A percentile compares a stretch with the other conserved stretches of the same genome.
Conservation (phyloP, 2,329 filamentous ascomycete species). For the Bimuria novae-zelandiae region DNA sequence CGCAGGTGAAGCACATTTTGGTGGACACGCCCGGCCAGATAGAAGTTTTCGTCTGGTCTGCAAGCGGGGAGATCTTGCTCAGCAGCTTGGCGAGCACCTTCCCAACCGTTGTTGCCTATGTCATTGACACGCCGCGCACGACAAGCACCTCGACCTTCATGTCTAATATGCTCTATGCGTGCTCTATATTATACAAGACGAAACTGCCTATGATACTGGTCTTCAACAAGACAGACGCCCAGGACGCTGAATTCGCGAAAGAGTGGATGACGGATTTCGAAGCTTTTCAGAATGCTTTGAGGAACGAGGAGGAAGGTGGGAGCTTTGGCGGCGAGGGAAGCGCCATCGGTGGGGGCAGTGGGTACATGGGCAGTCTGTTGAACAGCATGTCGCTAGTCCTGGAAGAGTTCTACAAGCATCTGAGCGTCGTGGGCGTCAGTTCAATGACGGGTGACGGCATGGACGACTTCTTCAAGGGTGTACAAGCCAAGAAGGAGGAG, state of each 20-base stretch:
- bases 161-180: slow-evolving; percentile 99
- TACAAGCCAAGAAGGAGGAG: slow-evolving; percentile 83
- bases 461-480: slow-evolving; percentile 90
- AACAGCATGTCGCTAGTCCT: slow-evolving; percentile 98
- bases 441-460: slow-evolving; percentile 91
- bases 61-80: slow-evolving; percentile 89
- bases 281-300: slow-evolving; percentile 85
- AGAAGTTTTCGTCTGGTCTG: slow-evolving; percentile 98
- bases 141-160: slow-evolving; percentile 96
- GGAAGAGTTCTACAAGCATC: slow-evolving; percentile 94
- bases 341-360: slow-evolving; percentile 67
- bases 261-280: slow-evolving; percentile 99
- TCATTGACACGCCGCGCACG: slow-evolving; percentile 95
- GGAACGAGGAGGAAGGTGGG: slow-evolving; percentile 77
- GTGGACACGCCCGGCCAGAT: slow-evolving; percentile 98
- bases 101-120: slow-evolving; percentile 94
- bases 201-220: slow-evolving; percentile 98
- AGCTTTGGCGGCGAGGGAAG: slow-evolving; percentile 74
- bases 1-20: slow-evolving; percentile 75
- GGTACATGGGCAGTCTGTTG: slow-evolving; percentile 93
- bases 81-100: slow-evolving; percentile 92
- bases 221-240: slow-evolving; percentile 98
- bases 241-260: slow-evolving; percentile 87
- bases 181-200: slow-evolving; percentile 98
- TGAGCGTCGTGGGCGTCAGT: slow-evolving; percentile 91